Conservation (phyloP, 108 stramenopile species). For the Mayamaea pseudoterrestris region DNA sequence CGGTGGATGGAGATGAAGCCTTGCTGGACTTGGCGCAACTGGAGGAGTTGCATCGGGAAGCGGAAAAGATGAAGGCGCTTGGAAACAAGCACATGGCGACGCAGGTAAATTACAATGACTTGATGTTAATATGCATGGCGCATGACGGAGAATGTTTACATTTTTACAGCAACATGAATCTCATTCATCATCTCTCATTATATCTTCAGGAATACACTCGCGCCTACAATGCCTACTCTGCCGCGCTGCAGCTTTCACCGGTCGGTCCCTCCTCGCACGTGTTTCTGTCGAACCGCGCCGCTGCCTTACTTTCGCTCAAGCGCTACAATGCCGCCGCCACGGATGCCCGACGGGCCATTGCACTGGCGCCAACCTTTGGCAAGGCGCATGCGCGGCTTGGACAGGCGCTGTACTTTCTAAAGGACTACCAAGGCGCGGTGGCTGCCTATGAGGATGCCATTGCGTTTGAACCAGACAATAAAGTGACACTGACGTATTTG, state of each 20-base stretch:
- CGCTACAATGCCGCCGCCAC: slow-evolving; percentile 74
- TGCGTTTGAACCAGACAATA: slow-evolving; percentile 58
- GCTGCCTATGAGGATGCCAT: slow-evolving; percentile 83
- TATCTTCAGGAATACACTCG: slow-evolving; percentile 54
- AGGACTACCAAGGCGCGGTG: slow-evolving; percentile 70
- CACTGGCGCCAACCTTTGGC: slow-evolving; percentile 81
- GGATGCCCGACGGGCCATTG: slow-evolving; percentile 73
- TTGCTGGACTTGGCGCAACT: slow-evolving; percentile 67
- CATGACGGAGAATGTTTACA: no score
- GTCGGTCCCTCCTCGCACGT: slow-evolving; percentile 83
- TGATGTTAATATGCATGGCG: no score
- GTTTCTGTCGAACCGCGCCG: slow-evolving; percentile 77
- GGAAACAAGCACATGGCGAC: slow-evolving; percentile 88
- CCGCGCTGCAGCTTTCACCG: slow-evolving; percentile 75
- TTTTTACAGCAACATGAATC: neutral
- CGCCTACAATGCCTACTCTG: slow-evolving; percentile 83
- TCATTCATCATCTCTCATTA: neutral
- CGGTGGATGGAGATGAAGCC: slow-evolving; percentile 46
- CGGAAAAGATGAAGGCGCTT: slow-evolving; percentile 77
- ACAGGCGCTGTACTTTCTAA: slow-evolving; percentile 74
- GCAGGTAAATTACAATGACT: slow-evolving; percentile 37
- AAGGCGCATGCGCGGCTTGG: slow-evolving; percentile 90
- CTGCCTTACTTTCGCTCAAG: slow-evolving; percentile 67
- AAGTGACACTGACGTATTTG: slow-evolving; percentile 63
- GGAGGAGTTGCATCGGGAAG: slow-evolving; percentile 71